Evolutionary conservation across 129 eudicot genomes (phyloP).

Genomic region (Chrysanthemum lavandulifolium): DNA sequence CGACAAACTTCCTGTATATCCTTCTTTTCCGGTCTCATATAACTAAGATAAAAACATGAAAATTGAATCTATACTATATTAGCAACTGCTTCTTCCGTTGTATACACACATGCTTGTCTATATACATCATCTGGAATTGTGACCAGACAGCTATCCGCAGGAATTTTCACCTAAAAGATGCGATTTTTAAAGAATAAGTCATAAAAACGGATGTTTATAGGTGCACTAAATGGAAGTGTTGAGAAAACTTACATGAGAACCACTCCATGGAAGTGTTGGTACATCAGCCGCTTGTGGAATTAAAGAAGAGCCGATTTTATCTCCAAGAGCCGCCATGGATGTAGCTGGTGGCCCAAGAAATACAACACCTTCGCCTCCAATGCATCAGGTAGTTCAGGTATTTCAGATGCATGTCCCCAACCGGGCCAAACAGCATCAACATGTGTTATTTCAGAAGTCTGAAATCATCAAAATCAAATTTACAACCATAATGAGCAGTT

Average conservation of each 20-base stretch:
- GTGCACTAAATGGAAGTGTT: constrained; percentile 95
- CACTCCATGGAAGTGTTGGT: constrained; percentile 99
- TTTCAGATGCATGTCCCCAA: constrained; percentile 99
- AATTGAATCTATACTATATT: not conserved
- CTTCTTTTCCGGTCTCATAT: too few relatives aligned
- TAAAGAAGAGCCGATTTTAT: constrained; percentile 94
- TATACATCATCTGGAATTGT: constrained; percentile 80
- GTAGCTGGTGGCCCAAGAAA: constrained; percentile 95
- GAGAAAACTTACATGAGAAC: constrained; percentile 72
- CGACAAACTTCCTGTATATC: too few relatives aligned
- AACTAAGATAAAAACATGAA: too few relatives aligned
- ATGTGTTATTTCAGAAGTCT: constrained; percentile 92
- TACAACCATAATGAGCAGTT: too few relatives aligned
- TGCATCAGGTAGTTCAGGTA: constrained; percentile 96
- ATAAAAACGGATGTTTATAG: constrained; percentile 46
- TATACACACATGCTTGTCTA: constrained; percentile 77
- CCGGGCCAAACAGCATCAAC: constrained; percentile 99
- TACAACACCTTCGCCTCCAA: constrained; percentile 79
- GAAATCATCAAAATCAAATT: constrained; percentile 12
- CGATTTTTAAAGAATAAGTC: not conserved
- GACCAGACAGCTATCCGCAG: constrained; percentile 68
- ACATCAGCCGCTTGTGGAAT: constrained; percentile 98
- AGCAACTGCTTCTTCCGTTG: constrained; percentile 93
- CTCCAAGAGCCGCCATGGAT: constrained; percentile 97
- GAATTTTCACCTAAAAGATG: constrained; percentile 71